These are phyloP conservation scores for Candida germanica DNA, from an alignment of 805 yeast species.

Conservation along the genomic window DNA sequence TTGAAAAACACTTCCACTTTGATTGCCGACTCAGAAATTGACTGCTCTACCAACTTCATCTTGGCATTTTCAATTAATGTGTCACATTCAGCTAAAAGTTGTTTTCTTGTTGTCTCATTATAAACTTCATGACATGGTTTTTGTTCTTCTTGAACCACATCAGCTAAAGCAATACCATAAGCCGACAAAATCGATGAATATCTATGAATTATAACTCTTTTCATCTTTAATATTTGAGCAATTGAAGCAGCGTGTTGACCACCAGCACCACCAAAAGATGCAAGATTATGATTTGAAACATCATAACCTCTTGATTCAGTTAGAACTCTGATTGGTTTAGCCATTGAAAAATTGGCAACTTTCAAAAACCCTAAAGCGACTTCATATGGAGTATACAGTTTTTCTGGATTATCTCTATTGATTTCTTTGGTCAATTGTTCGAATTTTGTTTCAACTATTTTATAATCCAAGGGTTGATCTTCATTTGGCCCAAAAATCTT, in stretches of 20 bases:
- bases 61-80: slow-evolving; percentile 8
- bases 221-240: slow-evolving; percentile 25
- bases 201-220: slow-evolving; percentile 27
- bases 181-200: slow-evolving; percentile 32
- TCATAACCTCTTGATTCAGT: slow-evolving; percentile 31
- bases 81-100: slow-evolving; percentile 16
- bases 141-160: slow-evolving; percentile 31
- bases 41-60: slow-evolving; percentile 11
- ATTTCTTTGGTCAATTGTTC: slow-evolving; percentile 51
- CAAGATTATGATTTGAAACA: slow-evolving; percentile 25
- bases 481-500: slow-evolving; percentile 82
- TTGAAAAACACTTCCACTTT: slow-evolving; percentile 11
- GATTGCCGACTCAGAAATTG: slow-evolving; percentile 8
- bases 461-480: slow-evolving; percentile 62
- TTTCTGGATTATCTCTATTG: slow-evolving; percentile 59
- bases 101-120: slow-evolving; percentile 27
- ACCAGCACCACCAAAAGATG: slow-evolving; percentile 34
- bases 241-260: slow-evolving; percentile 26
- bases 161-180: slow-evolving; percentile 31
- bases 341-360: slow-evolving; percentile 32
- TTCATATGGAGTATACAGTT: slow-evolving; percentile 22
- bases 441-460: slow-evolving; percentile 49
- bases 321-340: slow-evolving; percentile 28
- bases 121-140: slow-evolving; percentile 37
- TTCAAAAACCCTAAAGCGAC: slow-evolving; percentile 30